Evolutionary conservation across 345 rosid genomes (phyloP).

Genomic region (sweet orange (Citrus sinensis)): DVS_A1.0 CM039161.1:22476501-22477000

Average conservation of each 20-base stretch:
- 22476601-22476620: neutral
- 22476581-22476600: constrained; percentile 20
- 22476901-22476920: neutral
- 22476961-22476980: neutral
- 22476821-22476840: neutral
- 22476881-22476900: neutral
- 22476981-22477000: neutral
- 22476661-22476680: constrained; percentile 15
- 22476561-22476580: constrained; percentile 86
- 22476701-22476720: neutral
- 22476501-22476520: constrained; percentile 97
- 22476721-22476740: neutral
- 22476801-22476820: neutral
- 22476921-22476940: neutral
- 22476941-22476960: neutral
- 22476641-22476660: constrained; percentile 1
- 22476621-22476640: neutral
- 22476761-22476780: neutral
- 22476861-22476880: neutral
- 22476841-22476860: neutral
- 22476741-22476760: neutral
- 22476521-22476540: constrained; percentile 81
- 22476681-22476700: neutral
- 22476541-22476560: constrained; percentile 96
- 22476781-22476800: neutral